These are phyloP conservation scores for Phytophthora uliginosa DNA, from an alignment of 352 stramenopile genomes.

Conservation along the genomic window DNA sequence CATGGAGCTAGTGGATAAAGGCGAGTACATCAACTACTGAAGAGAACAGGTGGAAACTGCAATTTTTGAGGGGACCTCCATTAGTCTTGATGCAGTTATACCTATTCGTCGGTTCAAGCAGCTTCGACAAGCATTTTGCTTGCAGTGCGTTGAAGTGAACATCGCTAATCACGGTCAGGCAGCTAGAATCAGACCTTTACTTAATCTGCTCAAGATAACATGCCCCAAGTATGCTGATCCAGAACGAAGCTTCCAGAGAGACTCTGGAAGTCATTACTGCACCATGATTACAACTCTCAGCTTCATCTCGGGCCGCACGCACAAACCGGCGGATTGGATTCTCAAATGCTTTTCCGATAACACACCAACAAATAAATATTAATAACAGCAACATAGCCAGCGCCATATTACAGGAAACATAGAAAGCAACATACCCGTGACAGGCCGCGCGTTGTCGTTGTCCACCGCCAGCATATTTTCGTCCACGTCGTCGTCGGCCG, in stretches of 20 bases:
- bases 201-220: background rate
- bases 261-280: too few relatives aligned
- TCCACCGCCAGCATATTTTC: too few relatives aligned
- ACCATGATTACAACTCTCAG: too few relatives aligned
- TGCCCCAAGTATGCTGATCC: background rate
- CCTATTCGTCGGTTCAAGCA: conserved; percentile 34
- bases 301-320: too few relatives aligned
- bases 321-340: too few relatives aligned
- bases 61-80: conserved; percentile 14
- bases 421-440: too few relatives aligned
- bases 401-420: too few relatives aligned
- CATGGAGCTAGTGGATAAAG: background rate
- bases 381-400: too few relatives aligned
- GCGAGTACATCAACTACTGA: background rate
- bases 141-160: conserved; percentile 19
- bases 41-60: conserved; percentile 5
- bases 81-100: conserved; percentile 31
- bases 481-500: too few relatives aligned
- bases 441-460: too few relatives aligned
- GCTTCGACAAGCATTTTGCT: conserved; percentile 40
- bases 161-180: conserved; percentile 3
- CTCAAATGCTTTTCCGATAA: too few relatives aligned
- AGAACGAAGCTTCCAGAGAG: background rate
- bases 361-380: too few relatives aligned
- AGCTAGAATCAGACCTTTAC: conserved; percentile 4